A percentile compares a stretch with the other conserved stretches of the same genome.
These are phyloP conservation scores for Blastocrithidia nonstop DNA, from an alignment of 208 protist species.

Conservation along the genomic window DNA sequence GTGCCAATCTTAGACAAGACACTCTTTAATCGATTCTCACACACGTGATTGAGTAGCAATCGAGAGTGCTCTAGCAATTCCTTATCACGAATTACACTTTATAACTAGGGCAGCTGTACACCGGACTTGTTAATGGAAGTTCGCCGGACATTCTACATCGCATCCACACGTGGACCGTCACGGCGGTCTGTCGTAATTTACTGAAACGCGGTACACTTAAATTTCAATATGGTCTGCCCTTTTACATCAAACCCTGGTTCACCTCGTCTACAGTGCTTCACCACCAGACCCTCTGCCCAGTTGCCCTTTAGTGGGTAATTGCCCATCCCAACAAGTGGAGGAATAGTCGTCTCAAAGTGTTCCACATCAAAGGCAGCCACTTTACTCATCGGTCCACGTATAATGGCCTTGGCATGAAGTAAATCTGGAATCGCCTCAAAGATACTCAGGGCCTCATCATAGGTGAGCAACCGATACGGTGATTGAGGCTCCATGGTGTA, in stretches of 20 bases:
- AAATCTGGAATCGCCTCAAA: constrained; percentile 56
- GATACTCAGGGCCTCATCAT: constrained; percentile 44
- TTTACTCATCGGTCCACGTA: constrained; percentile 59
- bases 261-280: constrained; percentile 53
- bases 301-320: constrained; percentile 68
- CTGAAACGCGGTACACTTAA: constrained; percentile 78
- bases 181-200: constrained; percentile 63
- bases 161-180: constrained; percentile 55
- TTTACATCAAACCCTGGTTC: constrained; percentile 35
- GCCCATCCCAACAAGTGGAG: constrained; percentile 67
- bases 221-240: constrained; percentile 51
- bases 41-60: constrained; percentile 49
- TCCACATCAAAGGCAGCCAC: constrained; percentile 77
- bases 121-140: constrained; percentile 28
- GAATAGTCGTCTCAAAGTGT: constrained; percentile 61
- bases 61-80: constrained; percentile 15
- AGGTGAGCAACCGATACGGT: constrained; percentile 34
- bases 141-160: constrained; percentile 37
- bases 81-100: constrained; percentile 46
- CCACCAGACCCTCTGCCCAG: constrained; percentile 72
- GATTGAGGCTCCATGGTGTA: constrained; percentile 18
- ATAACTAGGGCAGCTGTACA: constrained; percentile 51
- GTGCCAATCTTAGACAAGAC: constrained; percentile 74
- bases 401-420: constrained; percentile 56
- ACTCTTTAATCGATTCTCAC: constrained; percentile 64